A percentile compares a stretch with the other conserved stretches of the same genome.
Conservation (phyloP, 306 rosid species). For the Rosa multiflora region DNA sequence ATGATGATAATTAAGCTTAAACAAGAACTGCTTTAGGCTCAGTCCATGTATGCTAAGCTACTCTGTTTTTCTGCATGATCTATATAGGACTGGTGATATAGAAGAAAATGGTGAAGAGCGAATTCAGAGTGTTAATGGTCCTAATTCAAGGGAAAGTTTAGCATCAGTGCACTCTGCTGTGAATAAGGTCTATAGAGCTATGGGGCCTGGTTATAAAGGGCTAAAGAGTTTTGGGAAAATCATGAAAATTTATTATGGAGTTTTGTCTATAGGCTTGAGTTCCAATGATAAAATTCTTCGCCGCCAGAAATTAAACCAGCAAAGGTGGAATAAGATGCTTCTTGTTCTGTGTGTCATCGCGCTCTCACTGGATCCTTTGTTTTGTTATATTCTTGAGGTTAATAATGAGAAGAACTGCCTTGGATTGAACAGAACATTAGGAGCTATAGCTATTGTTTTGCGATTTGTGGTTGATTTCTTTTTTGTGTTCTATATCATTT, state of each 20-base stretch:
- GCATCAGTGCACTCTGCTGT: not conserved
- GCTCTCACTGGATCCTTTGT: constrained; percentile 36
- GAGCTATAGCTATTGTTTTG: constrained; percentile 13
- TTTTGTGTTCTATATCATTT: constrained; percentile 24
- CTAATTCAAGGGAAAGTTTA: not conserved
- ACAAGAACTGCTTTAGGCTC: not conserved
- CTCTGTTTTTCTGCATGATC: too few species aligned
- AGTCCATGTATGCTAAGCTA: not conserved
- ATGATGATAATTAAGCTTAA: too few species aligned
- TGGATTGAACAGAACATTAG: constrained; percentile 25
- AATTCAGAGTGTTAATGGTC: not conserved
- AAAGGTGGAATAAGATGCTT: constrained; percentile 26
- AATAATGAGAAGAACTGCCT: constrained; percentile 19
- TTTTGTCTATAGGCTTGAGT: not conserved
- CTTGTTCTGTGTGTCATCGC: constrained; percentile 27
- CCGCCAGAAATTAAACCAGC: not conserved
- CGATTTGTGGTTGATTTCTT: constrained; percentile 20
- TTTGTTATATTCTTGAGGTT: constrained; percentile 30
- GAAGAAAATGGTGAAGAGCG: not conserved
- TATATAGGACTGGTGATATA: not conserved
- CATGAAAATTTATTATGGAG: not conserved
- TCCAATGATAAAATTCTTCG: not conserved
- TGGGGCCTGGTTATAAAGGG: not conserved
- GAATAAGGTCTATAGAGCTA: not conserved
- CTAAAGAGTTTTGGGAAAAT: not conserved